These are phyloP conservation scores for Eucalyptus marginata DNA, from an alignment of 345 rosid species.

Conservation along the genomic window DNA sequence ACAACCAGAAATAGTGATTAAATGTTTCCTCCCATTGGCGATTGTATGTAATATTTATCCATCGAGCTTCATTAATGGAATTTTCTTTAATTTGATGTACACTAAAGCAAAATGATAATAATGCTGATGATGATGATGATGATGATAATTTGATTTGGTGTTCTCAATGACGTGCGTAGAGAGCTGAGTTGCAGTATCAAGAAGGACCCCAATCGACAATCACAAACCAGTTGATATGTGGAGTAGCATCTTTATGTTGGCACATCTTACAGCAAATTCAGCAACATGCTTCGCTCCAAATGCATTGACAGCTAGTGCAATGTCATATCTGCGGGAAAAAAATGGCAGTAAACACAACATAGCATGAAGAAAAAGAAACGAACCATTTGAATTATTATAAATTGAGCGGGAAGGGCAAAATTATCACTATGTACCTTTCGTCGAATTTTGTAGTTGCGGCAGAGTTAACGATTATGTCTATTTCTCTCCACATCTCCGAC, in stretches of 20 bases:
- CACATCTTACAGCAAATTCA: conserved; percentile 47
- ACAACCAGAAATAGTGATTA: no score
- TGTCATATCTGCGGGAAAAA: conserved; percentile 20
- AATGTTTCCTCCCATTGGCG: not conserved
- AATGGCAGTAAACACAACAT: no score
- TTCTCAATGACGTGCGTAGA: not conserved
- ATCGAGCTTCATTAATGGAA: accelerated
- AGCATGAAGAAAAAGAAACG: not conserved
- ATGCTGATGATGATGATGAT: no score
- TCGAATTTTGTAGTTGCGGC: conserved; percentile 21
- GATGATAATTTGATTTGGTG: not conserved
- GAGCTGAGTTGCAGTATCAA: not conserved
- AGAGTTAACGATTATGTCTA: conserved; percentile 15
- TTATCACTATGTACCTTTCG: not conserved
- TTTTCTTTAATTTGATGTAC: not conserved
- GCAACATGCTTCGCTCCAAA: conserved; percentile 40
- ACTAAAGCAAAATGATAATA: not conserved
- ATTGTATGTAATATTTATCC: not conserved
- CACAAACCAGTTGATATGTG: not conserved
- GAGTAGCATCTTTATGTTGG: conserved; percentile 1
- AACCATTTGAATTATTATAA: not conserved
- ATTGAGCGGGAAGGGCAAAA: not conserved
- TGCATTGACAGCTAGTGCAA: conserved; percentile 44
- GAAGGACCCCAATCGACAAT: not conserved
- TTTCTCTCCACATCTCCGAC: conserved; percentile 2